phyloP scores from a whole-genome alignment of 2,329 filamentous ascomycete genomes.

The Penicillium hordei region DNA sequence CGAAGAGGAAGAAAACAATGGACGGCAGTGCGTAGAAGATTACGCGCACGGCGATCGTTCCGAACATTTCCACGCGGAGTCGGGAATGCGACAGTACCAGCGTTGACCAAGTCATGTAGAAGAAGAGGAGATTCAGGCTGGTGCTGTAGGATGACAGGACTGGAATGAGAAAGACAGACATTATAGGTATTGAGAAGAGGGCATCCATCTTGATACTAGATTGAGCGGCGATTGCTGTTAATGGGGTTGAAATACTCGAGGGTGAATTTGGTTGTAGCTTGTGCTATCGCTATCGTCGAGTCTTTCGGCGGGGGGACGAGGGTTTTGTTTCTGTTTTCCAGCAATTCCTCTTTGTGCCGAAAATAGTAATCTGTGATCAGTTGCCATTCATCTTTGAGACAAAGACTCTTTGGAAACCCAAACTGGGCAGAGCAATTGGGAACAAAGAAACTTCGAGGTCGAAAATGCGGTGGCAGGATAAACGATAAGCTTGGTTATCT shows the following conservation, averaged over 20 bases:
- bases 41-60: constrained; percentile 65
- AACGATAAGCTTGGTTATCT: constrained; percentile 11
- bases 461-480: constrained; percentile 19
- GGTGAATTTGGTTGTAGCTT: constrained; percentile 2
- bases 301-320: neutral
- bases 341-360: neutral
- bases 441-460: constrained; percentile 3
- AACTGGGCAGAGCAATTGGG: neutral
- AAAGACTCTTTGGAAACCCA: neutral
- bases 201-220: constrained; percentile 53
- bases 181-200: constrained; percentile 32
- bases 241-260: neutral
- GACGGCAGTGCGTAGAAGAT: constrained; percentile 74
- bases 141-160: constrained; percentile 67
- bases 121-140: constrained; percentile 81
- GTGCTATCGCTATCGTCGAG: constrained; percentile 1
- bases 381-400: neutral
- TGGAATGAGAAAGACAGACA: constrained; percentile 32
- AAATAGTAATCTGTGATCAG: neutral
- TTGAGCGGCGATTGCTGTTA: neutral
- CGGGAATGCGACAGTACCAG: constrained; percentile 75
- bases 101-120: constrained; percentile 87
- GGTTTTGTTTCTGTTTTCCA: constrained; percentile 1
- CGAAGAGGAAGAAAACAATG: constrained; percentile 69
- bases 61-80: constrained; percentile 71